Evolutionary conservation across 371 early-diverging fungal species (phyloP), one percentile per base, ranked within the genome.

Genomic region (Actinomortierella ambigua): DNA sequence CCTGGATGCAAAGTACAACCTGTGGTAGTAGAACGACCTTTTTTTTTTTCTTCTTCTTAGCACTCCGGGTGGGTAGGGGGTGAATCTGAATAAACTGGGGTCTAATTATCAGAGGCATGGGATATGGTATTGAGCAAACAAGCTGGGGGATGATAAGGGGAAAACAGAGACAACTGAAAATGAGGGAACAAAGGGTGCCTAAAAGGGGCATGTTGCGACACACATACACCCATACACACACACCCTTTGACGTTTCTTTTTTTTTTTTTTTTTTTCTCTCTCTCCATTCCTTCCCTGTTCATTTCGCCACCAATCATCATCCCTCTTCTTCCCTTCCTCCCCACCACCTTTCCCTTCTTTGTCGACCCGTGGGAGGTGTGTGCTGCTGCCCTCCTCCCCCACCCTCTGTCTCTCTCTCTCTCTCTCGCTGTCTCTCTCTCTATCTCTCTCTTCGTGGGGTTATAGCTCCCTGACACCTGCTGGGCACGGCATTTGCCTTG

Each of bases 1-100:
- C 50, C 76, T 89, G 18, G 89, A 92, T 68, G 77, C 86, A 51
- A 76, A 79, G 48, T 79, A 79, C 67, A 73, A 66, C 47, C 40
- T 73, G 49, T 73, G 73, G 73, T 73, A 50, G 46, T 8, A 41
- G 41, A 41, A 41, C 41, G n/a, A n/a, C n/a, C n/a, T 18, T 20
- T 24, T 13, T 24, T 54, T 15, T 3, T 34, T 2, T 17, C 4
- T 46, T 5, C 4, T 17, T 11, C n/a, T 24, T n/a, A n/a, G n/a
- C n/a, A n/a, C n/a, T n/a, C n/a, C n/a, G n/a, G n/a, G n/a, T n/a
- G n/a, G n/a, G n/a, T n/a, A n/a, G n/a, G n/a, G n/a, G n/a, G n/a
- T n/a, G n/a, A n/a, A n/a, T n/a, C n/a, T n/a, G n/a, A n/a, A n/a
- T n/a, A n/a, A n/a, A n/a, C n/a, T n/a, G n/a, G n/a, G n/a, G n/a